These are phyloP conservation scores for Hondaea fermentalgiana DNA, from an alignment of 108 stramenopile genomes.

Conservation along the genomic window DNA sequence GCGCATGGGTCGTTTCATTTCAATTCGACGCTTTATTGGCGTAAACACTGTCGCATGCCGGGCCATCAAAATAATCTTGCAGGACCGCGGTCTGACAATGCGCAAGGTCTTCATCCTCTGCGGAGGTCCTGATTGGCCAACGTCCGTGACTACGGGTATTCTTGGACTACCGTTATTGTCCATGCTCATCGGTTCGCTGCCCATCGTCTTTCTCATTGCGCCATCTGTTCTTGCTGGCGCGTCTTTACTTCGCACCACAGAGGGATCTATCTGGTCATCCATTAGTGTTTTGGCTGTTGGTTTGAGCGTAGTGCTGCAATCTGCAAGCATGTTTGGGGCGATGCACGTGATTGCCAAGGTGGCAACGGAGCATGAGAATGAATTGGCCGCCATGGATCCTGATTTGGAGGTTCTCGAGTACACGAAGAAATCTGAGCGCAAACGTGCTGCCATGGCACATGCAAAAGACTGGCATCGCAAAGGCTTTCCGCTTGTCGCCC, in stretches of 20 bases:
- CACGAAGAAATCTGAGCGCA: not conserved
- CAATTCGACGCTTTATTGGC: not conserved
- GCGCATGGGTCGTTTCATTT: not conserved
- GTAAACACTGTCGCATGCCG: not conserved
- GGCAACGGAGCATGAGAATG: not conserved
- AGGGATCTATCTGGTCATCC: not conserved
- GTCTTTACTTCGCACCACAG: conserved; percentile 16
- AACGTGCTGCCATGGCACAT: not conserved
- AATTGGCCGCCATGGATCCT: not conserved
- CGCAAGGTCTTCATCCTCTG: conserved; percentile 43
- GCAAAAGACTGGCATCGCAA: not conserved
- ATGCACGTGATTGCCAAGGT: not conserved
- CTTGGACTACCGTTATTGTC: conserved; percentile 45
- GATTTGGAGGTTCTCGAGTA: not conserved
- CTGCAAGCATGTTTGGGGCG: not conserved
- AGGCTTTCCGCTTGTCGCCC: not conserved
- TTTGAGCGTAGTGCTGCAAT: not conserved
- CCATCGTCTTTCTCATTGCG: conserved; percentile 48
- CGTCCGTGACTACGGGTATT: conserved; percentile 57
- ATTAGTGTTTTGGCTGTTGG: not conserved
- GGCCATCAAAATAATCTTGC: not conserved
- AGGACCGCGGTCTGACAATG: not conserved
- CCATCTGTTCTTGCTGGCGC: conserved; percentile 55
- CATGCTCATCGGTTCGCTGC: conserved; percentile 54
- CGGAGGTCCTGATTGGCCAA: conserved; percentile 59